Evolutionary conservation across 176 grass and related monocot species (phyloP).

Genomic region (Guadua angustifolia): DNA sequence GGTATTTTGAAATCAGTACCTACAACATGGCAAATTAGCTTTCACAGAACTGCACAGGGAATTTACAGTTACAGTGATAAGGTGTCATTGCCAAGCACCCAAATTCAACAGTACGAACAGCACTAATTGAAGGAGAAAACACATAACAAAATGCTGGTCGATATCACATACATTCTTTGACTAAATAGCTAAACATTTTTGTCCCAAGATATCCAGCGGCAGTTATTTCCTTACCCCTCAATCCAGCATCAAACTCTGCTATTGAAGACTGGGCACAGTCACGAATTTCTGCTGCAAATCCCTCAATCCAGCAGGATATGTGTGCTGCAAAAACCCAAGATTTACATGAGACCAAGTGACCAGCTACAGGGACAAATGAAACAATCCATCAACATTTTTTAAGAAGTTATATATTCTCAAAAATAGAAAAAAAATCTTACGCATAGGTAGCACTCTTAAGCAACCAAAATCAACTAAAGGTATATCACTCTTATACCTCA

Average conservation of each 20-base stretch:
- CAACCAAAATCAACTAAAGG: no score
- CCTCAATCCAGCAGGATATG: conserved; percentile 51
- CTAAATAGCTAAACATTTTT: conserved; percentile 3
- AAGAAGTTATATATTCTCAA: background rate
- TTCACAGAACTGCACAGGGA: background rate
- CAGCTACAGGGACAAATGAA: conserved; percentile 13
- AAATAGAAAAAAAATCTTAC: background rate
- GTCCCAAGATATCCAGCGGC: conserved; percentile 8
- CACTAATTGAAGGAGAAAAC: conserved; percentile 4
- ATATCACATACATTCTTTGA: background rate
- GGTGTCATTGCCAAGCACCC: background rate
- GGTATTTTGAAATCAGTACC: background rate
- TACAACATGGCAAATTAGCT: background rate
- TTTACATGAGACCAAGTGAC: conserved; percentile 37
- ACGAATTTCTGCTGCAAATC: conserved; percentile 64
- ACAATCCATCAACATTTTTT: conserved; percentile 9
- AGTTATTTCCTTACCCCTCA: conserved; percentile 56
- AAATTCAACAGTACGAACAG: background rate
- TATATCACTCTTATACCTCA: no score
- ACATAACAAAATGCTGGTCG: background rate
- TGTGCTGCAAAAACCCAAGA: conserved; percentile 50
- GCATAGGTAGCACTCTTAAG: no score
- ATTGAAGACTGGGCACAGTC: conserved; percentile 58
- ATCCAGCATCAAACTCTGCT: conserved; percentile 59
- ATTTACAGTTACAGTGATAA: background rate